These are phyloP conservation scores for Tolypocladium tundrense DNA, from an alignment of 2,329 filamentous ascomycete species.

Conservation along the genomic window DNA sequence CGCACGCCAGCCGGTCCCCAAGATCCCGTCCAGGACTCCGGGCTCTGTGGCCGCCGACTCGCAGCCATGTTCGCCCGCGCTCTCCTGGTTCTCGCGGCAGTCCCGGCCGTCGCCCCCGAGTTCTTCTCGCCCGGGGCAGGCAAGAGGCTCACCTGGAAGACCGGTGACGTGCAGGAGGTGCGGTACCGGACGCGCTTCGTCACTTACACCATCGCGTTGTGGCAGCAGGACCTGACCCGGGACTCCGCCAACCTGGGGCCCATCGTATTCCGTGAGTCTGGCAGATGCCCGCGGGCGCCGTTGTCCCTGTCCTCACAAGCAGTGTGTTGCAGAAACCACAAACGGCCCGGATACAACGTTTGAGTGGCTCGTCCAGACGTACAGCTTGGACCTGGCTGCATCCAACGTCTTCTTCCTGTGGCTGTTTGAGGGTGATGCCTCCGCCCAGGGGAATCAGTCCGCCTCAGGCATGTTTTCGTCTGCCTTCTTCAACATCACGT, in stretches of 20 bases:
- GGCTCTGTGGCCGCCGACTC: background rate
- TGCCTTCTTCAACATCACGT: slow-evolving; percentile 9
- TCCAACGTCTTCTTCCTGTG: slow-evolving; percentile 11
- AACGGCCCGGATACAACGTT: slow-evolving; percentile 4
- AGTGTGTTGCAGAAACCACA: slow-evolving; percentile 2
- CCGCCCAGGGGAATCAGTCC: slow-evolving; percentile 4
- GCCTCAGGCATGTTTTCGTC: background rate
- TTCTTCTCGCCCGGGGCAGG: background rate
- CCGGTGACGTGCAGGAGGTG: slow-evolving; percentile 7
- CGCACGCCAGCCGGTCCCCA: background rate
- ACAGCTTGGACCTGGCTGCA: slow-evolving; percentile 5
- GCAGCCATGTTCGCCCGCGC: background rate
- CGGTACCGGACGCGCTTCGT: slow-evolving; percentile 11
- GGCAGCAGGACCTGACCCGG: slow-evolving; percentile 8
- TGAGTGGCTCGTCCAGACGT: slow-evolving; percentile 7
- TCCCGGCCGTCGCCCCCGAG: background rate
- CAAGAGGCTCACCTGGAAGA: background rate
- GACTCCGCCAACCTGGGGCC: slow-evolving; percentile 7
- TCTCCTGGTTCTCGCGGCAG: background rate
- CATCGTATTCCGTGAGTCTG: slow-evolving; percentile 4
- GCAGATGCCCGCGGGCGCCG: background rate
- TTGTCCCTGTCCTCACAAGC: background rate
- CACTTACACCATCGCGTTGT: slow-evolving; percentile 14
- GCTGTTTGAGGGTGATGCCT: slow-evolving; percentile 9
- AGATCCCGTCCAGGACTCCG: background rate